These are phyloP conservation scores for Omphalotus guepiniiformis DNA, from an alignment of 768 basidiomycete genomes.

Conservation along the genomic window DNA sequence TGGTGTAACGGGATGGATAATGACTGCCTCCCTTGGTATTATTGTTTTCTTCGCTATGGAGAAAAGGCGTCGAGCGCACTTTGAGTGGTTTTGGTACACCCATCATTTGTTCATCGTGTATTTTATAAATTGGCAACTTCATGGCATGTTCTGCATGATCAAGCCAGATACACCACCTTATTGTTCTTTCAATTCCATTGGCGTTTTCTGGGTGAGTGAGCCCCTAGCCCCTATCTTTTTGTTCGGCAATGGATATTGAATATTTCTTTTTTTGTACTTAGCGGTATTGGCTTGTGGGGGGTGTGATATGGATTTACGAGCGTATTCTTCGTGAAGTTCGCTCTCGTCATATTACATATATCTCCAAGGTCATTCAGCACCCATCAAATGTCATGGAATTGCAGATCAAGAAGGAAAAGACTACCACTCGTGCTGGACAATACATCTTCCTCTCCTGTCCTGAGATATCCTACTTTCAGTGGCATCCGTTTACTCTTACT, in stretches of 20 bases:
- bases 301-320: constrained; percentile 80
- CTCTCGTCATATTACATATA: constrained; percentile 84
- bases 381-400: constrained; percentile 91
- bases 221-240: neutral
- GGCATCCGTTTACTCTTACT: constrained; percentile 95
- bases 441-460: constrained; percentile 92
- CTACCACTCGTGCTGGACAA: constrained; percentile 78
- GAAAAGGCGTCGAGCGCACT: constrained; percentile 70
- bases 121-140: constrained; percentile 92
- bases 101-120: constrained; percentile 88
- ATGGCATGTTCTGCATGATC: constrained; percentile 97
- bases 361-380: constrained; percentile 93
- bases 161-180: constrained; percentile 85
- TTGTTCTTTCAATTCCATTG: constrained; percentile 80
- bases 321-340: constrained; percentile 89
- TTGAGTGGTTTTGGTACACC: constrained; percentile 87
- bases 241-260: constrained; percentile 4
- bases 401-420: constrained; percentile 96
- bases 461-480: constrained; percentile 91
- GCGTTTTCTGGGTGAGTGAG: constrained; percentile 87
- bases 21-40: constrained; percentile 64
- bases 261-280: constrained; percentile 21
- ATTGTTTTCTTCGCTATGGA: constrained; percentile 87
- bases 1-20: constrained; percentile 81
- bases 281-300: constrained; percentile 89